Conservation (phyloP, 202 grass and related monocot species). For the Musa balbisiana region DNA sequence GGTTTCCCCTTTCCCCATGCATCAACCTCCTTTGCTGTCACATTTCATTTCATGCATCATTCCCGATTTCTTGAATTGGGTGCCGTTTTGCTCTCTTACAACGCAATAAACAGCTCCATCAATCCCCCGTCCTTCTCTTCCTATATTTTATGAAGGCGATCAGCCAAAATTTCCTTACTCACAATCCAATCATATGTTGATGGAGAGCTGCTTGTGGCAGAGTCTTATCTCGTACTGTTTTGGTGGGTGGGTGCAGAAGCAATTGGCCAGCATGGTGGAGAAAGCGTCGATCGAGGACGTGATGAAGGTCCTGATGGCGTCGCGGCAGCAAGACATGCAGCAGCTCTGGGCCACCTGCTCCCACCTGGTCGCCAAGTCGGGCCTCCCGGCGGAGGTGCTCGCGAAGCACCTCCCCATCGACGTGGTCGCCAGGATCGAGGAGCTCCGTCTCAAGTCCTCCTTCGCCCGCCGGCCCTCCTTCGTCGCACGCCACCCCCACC, state of each 20-base stretch:
- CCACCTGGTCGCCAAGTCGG: constrained; percentile 80
- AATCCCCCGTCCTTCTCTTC: neutral
- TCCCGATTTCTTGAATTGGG: constrained; percentile 21
- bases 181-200: too few species aligned
- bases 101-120: neutral
- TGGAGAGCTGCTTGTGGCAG: neutral
- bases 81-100: neutral
- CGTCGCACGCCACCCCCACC: constrained; percentile 42
- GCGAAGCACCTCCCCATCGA: constrained; percentile 98
- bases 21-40: too few species aligned
- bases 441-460: constrained; percentile 78
- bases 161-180: too few species aligned
- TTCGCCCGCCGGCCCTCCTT: constrained; percentile 55
- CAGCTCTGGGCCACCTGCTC: constrained; percentile 91
- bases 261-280: constrained; percentile 92
- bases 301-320: constrained; percentile 95
- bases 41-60: constrained; percentile 2
- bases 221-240: neutral
- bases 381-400: constrained; percentile 82
- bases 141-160: constrained; percentile 18
- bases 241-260: constrained; percentile 48
- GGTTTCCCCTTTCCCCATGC: neutral
- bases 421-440: constrained; percentile 89
- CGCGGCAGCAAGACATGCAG: constrained; percentile 92
- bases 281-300: constrained; percentile 95